phyloP scores from a whole-genome alignment of 2,329 filamentous ascomycete genomes.

The Fulvia fulva region DNA sequence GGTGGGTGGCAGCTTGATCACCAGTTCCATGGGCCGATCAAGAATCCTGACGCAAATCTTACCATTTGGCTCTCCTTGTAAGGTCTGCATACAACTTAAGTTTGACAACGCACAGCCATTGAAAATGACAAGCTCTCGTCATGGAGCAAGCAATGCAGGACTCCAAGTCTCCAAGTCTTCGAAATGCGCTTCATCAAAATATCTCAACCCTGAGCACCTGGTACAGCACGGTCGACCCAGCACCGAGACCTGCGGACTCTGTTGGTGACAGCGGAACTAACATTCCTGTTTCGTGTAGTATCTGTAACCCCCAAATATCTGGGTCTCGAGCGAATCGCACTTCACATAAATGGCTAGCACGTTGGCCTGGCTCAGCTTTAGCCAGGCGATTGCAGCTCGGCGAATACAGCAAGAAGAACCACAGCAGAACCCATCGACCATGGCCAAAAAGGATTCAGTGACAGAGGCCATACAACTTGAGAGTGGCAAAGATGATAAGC shows the following conservation, averaged over 20 bases:
- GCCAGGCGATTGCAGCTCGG: not conserved
- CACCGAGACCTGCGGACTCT: no score
- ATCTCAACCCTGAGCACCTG: not conserved
- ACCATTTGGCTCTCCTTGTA: no score
- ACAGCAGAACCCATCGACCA: not conserved
- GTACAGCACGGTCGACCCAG: no score
- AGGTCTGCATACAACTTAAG: no score
- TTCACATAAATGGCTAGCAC: not conserved
- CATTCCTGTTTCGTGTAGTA: not conserved
- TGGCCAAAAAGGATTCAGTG: not conserved
- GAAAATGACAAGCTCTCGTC: no score
- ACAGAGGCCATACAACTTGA: not conserved
- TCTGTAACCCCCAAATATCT: not conserved
- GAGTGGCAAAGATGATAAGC: not conserved
- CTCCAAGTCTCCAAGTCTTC: not conserved
- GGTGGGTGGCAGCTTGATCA: no score
- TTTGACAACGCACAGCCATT: no score
- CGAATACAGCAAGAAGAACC: not conserved
- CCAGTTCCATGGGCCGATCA: no score
- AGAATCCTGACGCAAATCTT: no score
- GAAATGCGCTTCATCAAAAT: not conserved
- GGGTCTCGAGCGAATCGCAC: not conserved
- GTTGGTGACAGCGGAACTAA: no score
- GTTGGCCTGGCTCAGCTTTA: not conserved
- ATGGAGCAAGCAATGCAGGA: not conserved